These are phyloP conservation scores for Rhizopus stolonifer DNA, from an alignment of 371 early-diverging fungal species.

Conservation along the genomic window DNA sequence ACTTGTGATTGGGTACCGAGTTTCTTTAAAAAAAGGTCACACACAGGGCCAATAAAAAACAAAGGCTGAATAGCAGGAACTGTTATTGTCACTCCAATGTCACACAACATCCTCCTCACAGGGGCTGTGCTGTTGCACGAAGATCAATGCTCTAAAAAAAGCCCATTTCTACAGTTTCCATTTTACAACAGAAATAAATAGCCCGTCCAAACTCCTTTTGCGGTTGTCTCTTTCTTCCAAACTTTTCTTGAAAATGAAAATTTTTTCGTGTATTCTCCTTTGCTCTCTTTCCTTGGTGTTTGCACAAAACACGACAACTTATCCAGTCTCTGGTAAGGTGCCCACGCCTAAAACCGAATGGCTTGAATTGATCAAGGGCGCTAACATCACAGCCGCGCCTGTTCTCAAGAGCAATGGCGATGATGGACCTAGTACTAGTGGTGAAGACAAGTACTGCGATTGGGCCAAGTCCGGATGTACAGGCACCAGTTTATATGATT, in stretches of 20 bases:
- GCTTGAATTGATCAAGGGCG: constrained; percentile 35
- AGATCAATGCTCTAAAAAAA: constrained; percentile 16
- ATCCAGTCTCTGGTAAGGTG: constrained; percentile 26
- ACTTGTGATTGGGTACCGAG: background rate
- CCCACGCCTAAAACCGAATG: constrained; percentile 44
- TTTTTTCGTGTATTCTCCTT: background rate
- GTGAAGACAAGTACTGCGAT: constrained; percentile 49
- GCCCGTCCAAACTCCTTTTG: background rate
- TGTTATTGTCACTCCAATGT: no score
- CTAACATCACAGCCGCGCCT: constrained; percentile 38
- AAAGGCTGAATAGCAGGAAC: no score
- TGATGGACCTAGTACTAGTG: constrained; percentile 15
- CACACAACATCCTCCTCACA: no score
- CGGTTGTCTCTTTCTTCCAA: background rate
- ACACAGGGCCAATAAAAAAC: no score
- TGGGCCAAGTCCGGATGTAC: constrained; percentile 58
- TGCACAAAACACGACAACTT: constrained; percentile 20
- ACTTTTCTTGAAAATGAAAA: background rate
- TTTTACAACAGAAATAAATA: background rate
- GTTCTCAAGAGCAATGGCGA: constrained; percentile 26
- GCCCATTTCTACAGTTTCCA: constrained; percentile 10
- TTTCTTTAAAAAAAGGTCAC: background rate
- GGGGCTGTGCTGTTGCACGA: background rate
- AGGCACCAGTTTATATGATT: constrained; percentile 44
- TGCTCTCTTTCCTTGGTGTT: background rate